Percentiles rank a stretch among this genome's conserved stretches.
Conservation (phyloP, 2,329 filamentous ascomycete species). For the Lasiodiplodia hormozganensis region DNA sequence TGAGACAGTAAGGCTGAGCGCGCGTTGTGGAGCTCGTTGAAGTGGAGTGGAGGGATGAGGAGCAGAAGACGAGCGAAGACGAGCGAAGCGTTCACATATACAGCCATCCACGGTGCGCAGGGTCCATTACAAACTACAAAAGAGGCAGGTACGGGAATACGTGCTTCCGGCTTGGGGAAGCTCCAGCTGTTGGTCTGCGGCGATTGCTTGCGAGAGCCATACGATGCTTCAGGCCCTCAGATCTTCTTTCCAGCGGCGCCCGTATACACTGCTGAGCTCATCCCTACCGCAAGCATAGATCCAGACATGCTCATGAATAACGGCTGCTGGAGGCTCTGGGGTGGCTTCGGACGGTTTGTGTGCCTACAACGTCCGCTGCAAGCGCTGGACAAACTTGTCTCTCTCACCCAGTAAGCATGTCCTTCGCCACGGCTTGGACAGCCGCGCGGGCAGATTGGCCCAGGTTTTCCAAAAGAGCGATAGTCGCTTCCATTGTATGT, state of each 20-base stretch:
- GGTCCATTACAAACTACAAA: background rate
- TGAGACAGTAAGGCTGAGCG: background rate
- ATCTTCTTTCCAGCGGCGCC: background rate
- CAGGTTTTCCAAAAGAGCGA: too few relatives aligned
- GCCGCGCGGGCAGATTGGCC: too few relatives aligned
- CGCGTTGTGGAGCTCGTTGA: background rate
- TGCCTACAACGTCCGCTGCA: too few relatives aligned
- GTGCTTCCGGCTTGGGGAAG: background rate
- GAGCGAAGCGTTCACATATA: background rate
- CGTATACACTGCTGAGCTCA: background rate
- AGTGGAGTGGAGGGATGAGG: background rate
- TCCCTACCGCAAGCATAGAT: background rate
- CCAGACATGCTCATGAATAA: background rate
- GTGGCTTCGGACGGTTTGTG: too few relatives aligned
- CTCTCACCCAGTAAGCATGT: too few relatives aligned
- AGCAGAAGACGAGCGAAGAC: background rate
- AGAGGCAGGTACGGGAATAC: background rate
- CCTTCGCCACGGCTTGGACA: too few relatives aligned
- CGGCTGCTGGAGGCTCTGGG: background rate
- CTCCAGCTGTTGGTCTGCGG: background rate
- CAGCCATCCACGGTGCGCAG: background rate
- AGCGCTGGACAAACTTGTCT: too few relatives aligned
- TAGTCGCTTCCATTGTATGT: too few relatives aligned
- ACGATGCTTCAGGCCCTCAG: background rate
- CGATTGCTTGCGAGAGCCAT: background rate